phyloP scores from a whole-genome alignment of 2,329 filamentous ascomycete genomes.

The Penicillium sp. region DNA sequence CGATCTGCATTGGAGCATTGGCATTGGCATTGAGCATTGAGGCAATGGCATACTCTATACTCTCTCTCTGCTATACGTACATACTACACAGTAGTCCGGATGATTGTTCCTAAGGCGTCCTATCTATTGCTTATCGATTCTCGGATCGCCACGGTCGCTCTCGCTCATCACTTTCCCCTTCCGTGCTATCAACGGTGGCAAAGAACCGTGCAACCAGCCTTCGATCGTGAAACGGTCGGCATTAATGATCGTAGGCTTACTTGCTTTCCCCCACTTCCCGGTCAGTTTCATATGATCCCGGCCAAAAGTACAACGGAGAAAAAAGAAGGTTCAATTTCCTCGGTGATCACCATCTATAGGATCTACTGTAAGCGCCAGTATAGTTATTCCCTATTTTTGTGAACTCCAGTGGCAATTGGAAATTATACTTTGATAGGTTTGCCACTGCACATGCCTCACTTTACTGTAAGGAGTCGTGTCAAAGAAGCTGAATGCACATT shows the following conservation, averaged over 20 bases:
- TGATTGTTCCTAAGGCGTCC: not conserved
- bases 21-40: no score
- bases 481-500: no score
- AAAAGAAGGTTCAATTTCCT: not conserved
- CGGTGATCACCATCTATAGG: not conserved
- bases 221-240: conserved; percentile 23
- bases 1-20: conserved; percentile 18
- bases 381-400: not conserved
- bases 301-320: conserved; percentile 13
- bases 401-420: not conserved
- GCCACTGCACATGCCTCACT: not conserved
- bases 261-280: not conserved
- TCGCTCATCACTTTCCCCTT: conserved; percentile 12
- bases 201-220: conserved; percentile 16
- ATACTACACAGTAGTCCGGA: no score
- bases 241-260: conserved; percentile 6
- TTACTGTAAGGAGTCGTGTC: not conserved
- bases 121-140: conserved; percentile 15
- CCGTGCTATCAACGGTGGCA: conserved; percentile 20
- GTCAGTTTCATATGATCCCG: conserved; percentile 21
- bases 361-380: not conserved
- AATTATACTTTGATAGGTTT: not conserved
- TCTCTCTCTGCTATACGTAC: no score
- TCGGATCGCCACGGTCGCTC: no score
- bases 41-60: no score